Evolutionary conservation across 2,329 filamentous ascomycete species (phyloP), one percentile per base, ranked within the genome.

Genomic region (Sphaerostilbella broomeana): DNA sequence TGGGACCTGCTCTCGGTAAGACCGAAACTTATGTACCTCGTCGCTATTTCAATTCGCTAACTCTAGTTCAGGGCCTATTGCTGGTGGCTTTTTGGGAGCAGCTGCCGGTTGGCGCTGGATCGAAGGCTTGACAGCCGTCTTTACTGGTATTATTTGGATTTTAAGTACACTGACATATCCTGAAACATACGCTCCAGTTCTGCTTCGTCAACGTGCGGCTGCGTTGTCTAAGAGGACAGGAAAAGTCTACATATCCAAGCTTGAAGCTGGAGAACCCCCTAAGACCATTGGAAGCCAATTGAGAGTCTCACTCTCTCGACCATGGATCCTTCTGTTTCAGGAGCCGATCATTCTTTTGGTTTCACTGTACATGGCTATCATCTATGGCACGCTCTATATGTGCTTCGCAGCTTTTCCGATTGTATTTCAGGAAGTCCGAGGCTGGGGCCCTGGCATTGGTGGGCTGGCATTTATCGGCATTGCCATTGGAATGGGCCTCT

Each of bases 291-390:
- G 52, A 6, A 56, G 68, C 38, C 69, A 73, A 26, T 72, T 82
- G 55, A 68, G 68, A 39, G 68, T 70, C 3, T 70, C 75, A 4
- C 64, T 84, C n/a, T 61, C 69, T 27, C 69, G 80, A 2, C 81
- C 81, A 2, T 81, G 76, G 77, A 59, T 79, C 25, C 62, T 86
- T 5, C 67, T 85, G 2, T 77, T 84, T 63, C 61, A 61, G 37
- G 80, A 85, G 50, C 80, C 80, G 5, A 84, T 84, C 47, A 77
- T 84, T 17, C 56, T 82, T 9, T 62, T 84, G 8, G 66, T 78
- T 4, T 74, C 70, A 6, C 62, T 83, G 18, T 84, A 84, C 63
- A 73, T 79, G 67, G 73, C 77, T 46, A 78, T 73, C 44, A 59
- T 73, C 47, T 74, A 73, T 48, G 69, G 69, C 16, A 74, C 70